These are phyloP conservation scores for Globisporangium paroecandrum DNA, from an alignment of 352 stramenopile genomes.

Conservation along the genomic window DNA sequence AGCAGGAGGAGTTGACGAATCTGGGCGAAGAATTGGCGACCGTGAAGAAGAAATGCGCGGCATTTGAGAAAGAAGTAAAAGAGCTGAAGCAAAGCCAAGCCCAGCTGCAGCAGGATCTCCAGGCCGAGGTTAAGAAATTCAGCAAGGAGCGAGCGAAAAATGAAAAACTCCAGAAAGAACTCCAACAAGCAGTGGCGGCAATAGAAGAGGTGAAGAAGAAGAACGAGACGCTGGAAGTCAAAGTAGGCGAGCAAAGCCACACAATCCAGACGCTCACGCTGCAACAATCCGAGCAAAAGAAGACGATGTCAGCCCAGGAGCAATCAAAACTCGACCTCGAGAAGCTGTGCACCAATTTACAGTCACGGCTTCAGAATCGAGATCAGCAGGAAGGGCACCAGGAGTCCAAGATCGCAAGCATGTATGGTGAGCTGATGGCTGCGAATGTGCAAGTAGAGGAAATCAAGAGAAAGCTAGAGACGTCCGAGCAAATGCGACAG, in stretches of 20 bases:
- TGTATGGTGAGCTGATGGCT: conserved; percentile 71
- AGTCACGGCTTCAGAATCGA: conserved; percentile 56
- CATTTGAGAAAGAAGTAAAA: conserved; percentile 36
- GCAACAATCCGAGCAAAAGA: conserved; percentile 54
- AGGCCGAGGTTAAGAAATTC: conserved; percentile 21
- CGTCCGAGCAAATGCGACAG: conserved; percentile 59
- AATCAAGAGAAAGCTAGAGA: conserved; percentile 57
- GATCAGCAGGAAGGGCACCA: conserved; percentile 59
- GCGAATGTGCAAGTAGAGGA: conserved; percentile 77
- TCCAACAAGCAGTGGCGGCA: conserved; percentile 24
- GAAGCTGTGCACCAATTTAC: conserved; percentile 49
- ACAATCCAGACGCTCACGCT: conserved; percentile 56
- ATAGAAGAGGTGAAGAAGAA: conserved; percentile 51
- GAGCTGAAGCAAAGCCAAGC: conserved; percentile 6
- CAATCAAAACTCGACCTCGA: conserved; percentile 74
- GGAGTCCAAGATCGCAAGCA: conserved; percentile 62
- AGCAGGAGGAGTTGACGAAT: conserved; percentile 74
- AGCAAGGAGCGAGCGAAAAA: conserved; percentile 27
- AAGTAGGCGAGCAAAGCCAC: conserved; percentile 52
- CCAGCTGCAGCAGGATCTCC: conserved; percentile 14
- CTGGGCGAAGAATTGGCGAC: conserved; percentile 62
- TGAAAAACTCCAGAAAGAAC: conserved; percentile 48
- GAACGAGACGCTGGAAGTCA: conserved; percentile 38
- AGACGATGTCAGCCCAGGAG: conserved; percentile 44
- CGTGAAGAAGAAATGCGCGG: conserved; percentile 42